Evolutionary conservation across 2,329 filamentous ascomycete genomes (phyloP), one percentile per base, ranked within the genome.

Genomic region (Xylaria sp.): DNA sequence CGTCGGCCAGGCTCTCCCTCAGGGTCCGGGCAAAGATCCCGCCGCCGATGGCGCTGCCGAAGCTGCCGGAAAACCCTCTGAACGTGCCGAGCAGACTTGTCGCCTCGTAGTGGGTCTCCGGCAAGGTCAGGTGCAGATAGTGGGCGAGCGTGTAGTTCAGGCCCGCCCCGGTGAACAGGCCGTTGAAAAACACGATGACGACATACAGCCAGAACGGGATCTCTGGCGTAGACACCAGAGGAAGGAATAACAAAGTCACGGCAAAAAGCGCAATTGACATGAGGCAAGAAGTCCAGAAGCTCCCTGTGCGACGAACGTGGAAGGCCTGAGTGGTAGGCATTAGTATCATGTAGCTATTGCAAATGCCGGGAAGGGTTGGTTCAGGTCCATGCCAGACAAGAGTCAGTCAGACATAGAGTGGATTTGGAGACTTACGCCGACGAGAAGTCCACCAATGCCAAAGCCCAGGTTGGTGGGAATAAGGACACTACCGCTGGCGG

Each of bases 131-230:
- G 68, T 94, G 89, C 4, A 95, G 78, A 4, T 92, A 71, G 65
- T 95, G 91, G 0, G 90, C 89, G 2, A 95, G 80, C 0, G 88
- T 89, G 72, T 95, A 95, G 71, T 93, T 94, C 52, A 93, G 74
- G 5, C 83, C 79, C 0, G 88, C 86, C 11, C 91, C 91, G 0
- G 87, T 89, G 57, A 81, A 81, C 40, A 92, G 76, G 0, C 91
- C 91, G 66, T 92, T 92, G 42, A 81, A 43, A 65, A 92, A 87
- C 1, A 91, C 79, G 16, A 82, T 71, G 4, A 78, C 56, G 6
- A 92, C 70, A 62, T 89, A 89, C 0, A 81, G 63, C 7, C 69
- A 66, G 1, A 80, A 73, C 0, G 82, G 74, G 1, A 82, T 78
- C 5, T 74, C 65, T 0, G 82, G 73, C 1, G 78, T 84, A 16